A percentile compares a stretch with the other conserved stretches of the same genome.
Evolutionary conservation across 2,329 filamentous ascomycete species (phyloP).

Genomic region (Cryphonectria nitschkei): DNA sequence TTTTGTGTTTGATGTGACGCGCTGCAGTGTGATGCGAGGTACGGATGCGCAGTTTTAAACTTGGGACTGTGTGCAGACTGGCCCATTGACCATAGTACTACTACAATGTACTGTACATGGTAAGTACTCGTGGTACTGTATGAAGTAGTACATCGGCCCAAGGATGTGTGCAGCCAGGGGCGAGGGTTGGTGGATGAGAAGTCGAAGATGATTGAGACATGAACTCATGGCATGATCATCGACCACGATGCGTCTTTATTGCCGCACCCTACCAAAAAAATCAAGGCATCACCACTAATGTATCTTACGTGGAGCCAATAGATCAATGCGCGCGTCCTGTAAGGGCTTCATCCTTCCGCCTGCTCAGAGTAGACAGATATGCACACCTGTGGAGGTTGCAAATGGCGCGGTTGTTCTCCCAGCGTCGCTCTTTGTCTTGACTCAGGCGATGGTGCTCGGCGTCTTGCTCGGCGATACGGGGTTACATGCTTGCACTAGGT

Average conservation of each 20-base stretch:
- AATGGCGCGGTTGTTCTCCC: neutral
- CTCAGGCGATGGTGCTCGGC: conserved; percentile 3
- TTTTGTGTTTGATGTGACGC: neutral
- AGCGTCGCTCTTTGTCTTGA: neutral
- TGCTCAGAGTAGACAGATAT: neutral
- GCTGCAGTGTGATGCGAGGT: conserved; percentile 6
- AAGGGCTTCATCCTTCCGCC: neutral
- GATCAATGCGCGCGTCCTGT: neutral
- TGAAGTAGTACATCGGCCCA: neutral
- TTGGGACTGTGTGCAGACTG: neutral
- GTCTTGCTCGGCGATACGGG: conserved; percentile 9
- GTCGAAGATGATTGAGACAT: neutral
- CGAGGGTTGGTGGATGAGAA: neutral
- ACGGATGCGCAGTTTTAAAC: neutral
- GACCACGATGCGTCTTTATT: neutral
- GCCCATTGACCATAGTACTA: neutral
- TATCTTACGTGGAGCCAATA: neutral
- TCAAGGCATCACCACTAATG: neutral
- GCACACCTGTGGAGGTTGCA: neutral
- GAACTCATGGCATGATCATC: neutral
- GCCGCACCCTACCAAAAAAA: neutral
- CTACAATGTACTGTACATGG: neutral
- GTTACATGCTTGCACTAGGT: neutral
- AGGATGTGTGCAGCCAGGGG: neutral
- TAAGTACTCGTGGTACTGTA: neutral